Evolutionary conservation across 495 filamentous ascomycete genomes (phyloP), one percentile per base, ranked within the genome.

Genomic region (Hypoxylon lienhwacheense): DNA sequence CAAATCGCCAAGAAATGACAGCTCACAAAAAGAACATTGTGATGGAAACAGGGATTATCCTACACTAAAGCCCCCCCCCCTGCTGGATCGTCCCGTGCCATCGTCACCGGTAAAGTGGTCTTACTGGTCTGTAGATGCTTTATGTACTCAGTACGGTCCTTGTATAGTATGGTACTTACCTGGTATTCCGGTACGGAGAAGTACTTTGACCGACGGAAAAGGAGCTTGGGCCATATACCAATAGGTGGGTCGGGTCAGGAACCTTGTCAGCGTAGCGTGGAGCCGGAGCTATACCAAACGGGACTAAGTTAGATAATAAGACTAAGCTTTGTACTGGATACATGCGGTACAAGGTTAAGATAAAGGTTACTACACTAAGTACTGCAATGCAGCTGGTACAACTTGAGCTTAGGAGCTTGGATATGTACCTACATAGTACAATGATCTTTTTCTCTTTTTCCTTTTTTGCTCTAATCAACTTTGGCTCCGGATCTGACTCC

Each of bases 81-180:
- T 55, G 51, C 42, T 52, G 40, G 58, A 61, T 56, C 58, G 52
- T 56, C 58, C 58, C 58, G 58, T 61, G 51, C 57, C 50, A 58
- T 41, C 26, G 44, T 48, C 20, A 39, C 36, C 47, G 35, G 34
- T 36, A 20, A 26, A 8, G 43, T 59, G 49, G 45, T 42, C 45
- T 35, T 5, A 60, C n/a, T n/a, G n/a, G n/a, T n/a, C n/a, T n/a
- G n/a, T n/a, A n/a, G n/a, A n/a, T n/a, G n/a, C n/a, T n/a, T n/a
- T n/a, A n/a, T n/a, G n/a, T n/a, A n/a, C n/a, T n/a, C n/a, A n/a
- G n/a, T n/a, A n/a, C n/a, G n/a, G n/a, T n/a, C n/a, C n/a, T n/a
- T n/a, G n/a, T n/a, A n/a, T n/a, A 28, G 8, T 15, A 29, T n/a
- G n/a, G n/a, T n/a, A n/a, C n/a, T n/a, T n/a, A n/a, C n/a, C n/a